Evolutionary conservation across 2,329 filamentous ascomycete species (phyloP).

Genomic region (Nannizziopsis arthrosporioides): DNA sequence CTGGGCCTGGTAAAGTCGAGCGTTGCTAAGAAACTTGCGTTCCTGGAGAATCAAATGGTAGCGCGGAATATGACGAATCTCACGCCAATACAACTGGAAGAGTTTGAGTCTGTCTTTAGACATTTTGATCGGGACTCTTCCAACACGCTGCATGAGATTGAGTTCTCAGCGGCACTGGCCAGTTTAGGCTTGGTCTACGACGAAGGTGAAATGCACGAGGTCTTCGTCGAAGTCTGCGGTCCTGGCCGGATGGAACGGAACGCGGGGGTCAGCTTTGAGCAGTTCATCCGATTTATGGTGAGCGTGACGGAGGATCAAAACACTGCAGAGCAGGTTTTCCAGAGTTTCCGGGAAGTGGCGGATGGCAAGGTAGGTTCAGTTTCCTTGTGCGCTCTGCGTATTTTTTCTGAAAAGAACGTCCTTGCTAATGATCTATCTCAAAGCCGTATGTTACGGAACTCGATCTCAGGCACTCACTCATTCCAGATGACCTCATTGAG

Average conservation of each 20-base stretch:
- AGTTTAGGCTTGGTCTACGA: constrained; percentile 91
- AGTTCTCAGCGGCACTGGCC: constrained; percentile 92
- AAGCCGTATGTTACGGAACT: constrained; percentile 93
- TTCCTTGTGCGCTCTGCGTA: not conserved
- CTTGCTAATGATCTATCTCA: constrained; percentile 6
- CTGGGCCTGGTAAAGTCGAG: constrained; percentile 80
- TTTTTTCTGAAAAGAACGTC: not conserved
- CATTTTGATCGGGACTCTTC: constrained; percentile 92
- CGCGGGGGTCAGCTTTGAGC: constrained; percentile 78
- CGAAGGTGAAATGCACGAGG: constrained; percentile 95
- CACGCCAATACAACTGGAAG: constrained; percentile 93
- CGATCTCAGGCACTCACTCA: constrained; percentile 85
- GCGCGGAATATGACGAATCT: constrained; percentile 97
- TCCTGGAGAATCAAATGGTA: constrained; percentile 97
- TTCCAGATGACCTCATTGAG: constrained; percentile 94
- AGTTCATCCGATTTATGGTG: constrained; percentile 99
- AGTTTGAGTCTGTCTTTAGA: constrained; percentile 95
- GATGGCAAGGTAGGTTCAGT: constrained; percentile 63
- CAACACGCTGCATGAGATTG: constrained; percentile 81
- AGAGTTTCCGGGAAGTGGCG: constrained; percentile 92
- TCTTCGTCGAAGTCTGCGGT: constrained; percentile 76
- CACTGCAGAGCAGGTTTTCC: constrained; percentile 94
- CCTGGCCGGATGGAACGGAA: constrained; percentile 45
- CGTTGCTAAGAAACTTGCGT: constrained; percentile 90
- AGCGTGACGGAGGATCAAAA: constrained; percentile 98